phyloP scores from a whole-genome alignment of 257 asterid species.

The Osmanthus fragrans region DNA sequence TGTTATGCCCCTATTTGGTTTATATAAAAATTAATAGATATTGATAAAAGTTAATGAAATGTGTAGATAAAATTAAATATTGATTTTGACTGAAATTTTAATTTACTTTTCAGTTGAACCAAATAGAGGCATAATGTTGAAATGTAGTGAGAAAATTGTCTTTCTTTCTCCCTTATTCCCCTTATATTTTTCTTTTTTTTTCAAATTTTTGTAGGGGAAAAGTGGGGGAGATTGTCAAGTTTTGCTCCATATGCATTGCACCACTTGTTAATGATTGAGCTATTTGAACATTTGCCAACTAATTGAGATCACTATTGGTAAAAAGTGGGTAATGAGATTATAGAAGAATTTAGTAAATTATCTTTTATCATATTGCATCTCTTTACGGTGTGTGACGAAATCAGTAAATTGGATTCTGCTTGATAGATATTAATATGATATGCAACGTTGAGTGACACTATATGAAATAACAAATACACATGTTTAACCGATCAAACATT shows the following conservation, averaged over 20 bases:
- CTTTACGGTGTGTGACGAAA: conserved; percentile 2
- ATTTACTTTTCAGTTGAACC: no score
- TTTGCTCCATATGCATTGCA: neutral
- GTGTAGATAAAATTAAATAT: no score
- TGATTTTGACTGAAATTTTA: no score
- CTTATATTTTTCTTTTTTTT: no score
- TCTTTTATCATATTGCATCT: conserved; percentile 30
- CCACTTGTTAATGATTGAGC: neutral
- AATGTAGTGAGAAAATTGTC: neutral
- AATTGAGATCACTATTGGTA: neutral
- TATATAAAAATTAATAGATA: no score
- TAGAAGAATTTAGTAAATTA: conserved; percentile 24
- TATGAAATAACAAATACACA: neutral
- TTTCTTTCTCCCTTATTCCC: neutral
- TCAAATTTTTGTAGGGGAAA: no score
- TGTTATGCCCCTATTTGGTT: no score
- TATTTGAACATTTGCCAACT: neutral
- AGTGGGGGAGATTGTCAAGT: neutral
- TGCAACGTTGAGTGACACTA: neutral
- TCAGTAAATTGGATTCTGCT: neutral
- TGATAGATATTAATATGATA: neutral
- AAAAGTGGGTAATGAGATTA: conserved; percentile 3
- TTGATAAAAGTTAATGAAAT: no score
- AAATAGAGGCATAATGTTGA: no score
- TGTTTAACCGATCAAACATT: no score